Conservation (phyloP, 345 rosid genomes). For the Gossypium herbaceum region DNA sequence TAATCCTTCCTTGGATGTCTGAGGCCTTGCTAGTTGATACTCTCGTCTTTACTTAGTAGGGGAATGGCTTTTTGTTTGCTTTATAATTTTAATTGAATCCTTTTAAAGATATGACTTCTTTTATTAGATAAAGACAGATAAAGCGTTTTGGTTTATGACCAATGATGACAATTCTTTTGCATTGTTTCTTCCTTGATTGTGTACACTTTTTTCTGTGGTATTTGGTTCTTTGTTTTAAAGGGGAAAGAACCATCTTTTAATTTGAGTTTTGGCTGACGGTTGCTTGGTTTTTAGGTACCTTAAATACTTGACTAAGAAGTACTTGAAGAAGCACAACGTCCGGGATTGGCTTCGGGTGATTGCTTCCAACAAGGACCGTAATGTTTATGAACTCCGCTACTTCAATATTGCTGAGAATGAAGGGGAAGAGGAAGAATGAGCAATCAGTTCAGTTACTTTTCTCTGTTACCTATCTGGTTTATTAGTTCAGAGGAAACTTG, state of each 20-base stretch:
- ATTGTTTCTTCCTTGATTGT: not conserved
- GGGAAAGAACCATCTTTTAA: not conserved
- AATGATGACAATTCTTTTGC: not conserved
- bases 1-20: conserved; percentile 8
- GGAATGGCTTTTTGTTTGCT: not conserved
- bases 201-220: not conserved
- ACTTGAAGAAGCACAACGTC: conserved; percentile 60
- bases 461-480: not conserved
- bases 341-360: conserved; percentile 64
- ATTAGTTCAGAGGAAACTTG: conserved; percentile 3
- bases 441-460: conserved; percentile 16
- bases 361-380: conserved; percentile 55
- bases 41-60: not conserved
- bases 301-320: conserved; percentile 64
- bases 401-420: conserved; percentile 70
- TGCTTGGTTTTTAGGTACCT: conserved; percentile 31
- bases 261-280: too few relatives aligned
- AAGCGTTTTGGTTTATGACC: not conserved
- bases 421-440: conserved; percentile 63
- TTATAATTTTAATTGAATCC: not conserved
- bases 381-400: conserved; percentile 49
- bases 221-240: not conserved
- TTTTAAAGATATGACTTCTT: not conserved
- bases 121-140: not conserved
- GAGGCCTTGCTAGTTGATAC: not conserved